Base-by-base conservation (phyloP, 2,329 filamentous ascomycete species). In the Didymella exigua region DNA sequence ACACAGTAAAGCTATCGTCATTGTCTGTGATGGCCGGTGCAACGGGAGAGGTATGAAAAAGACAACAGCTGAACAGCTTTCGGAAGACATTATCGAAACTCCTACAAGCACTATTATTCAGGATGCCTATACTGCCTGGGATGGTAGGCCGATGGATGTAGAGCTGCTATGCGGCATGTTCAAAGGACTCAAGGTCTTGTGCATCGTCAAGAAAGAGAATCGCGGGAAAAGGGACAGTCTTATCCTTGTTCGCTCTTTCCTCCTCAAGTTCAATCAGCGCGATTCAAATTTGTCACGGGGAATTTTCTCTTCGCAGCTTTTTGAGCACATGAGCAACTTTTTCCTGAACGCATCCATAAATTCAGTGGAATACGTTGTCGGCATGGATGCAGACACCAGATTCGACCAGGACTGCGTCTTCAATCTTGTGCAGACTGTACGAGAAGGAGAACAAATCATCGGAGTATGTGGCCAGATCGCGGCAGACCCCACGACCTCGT, bases 181-280 rank as follows among this genome's bases (percentile, higher is more conserved):
- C 67, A 77, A 76, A 59, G 78, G 76, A 1, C 59, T 81, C 0
- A 79, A 79, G 0, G 81, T 78, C 51, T 69, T 81, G 26, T 78
- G 80, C 52, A 77, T 82, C 29, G 76, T 80, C 34, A 82, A 82
- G 61, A 70, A 76, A 9, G 76, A 80, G 63, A 82, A 81, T 62
- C 77, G 80, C 54, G 79, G 79, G 27, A 82, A 82, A 65, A 74
- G 79, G 2, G 80, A 82, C 61, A 79, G 79, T 41, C 65, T 82
- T 40, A 81, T 80, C 58, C 76, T 81, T 16, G 76, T 74, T 2
- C 78, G 80, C 0, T 82, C 79, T 1, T 77, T 82, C 37, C 63
- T 82, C 5, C 77, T 79, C 59, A 78, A 81, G 58, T 82, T 78
- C 74, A 77, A 80, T 58, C 65, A 73, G 44, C 76, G 79, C 2